These are phyloP conservation scores for Gremmenia infestans DNA, from an alignment of 2,329 filamentous ascomycete genomes.

Conservation along the genomic window DNA sequence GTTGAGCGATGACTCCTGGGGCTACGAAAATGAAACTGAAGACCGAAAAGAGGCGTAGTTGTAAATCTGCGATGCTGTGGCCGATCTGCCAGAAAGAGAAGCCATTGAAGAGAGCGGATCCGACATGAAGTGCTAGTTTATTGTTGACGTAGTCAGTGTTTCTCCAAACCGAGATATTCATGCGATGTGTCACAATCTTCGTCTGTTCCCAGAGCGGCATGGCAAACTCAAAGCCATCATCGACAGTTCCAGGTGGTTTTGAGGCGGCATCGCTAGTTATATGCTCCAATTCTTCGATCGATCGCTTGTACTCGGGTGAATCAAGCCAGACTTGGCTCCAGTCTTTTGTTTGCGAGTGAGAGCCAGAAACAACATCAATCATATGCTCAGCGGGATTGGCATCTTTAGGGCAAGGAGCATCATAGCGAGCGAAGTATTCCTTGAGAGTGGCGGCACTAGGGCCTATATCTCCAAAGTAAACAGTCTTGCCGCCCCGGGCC, in stretches of 20 bases:
- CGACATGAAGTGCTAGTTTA: constrained; percentile 47
- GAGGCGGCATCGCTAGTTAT: constrained; percentile 46
- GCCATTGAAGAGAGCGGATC: constrained; percentile 53
- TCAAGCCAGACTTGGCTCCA: constrained; percentile 65
- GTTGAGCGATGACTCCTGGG: constrained; percentile 52
- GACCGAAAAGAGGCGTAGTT: constrained; percentile 52
- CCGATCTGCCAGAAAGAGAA: constrained; percentile 59
- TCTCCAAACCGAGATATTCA: constrained; percentile 52
- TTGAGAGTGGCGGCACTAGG: constrained; percentile 51
- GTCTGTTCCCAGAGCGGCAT: constrained; percentile 45
- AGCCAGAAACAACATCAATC: constrained; percentile 41
- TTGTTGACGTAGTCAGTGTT: constrained; percentile 53
- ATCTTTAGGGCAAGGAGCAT: constrained; percentile 38
- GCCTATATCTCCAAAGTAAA: constrained; percentile 66
- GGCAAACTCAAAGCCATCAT: constrained; percentile 45
- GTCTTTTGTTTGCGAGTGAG: constrained; percentile 50
- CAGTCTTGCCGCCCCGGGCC: constrained; percentile 58
- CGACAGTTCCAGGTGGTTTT: constrained; percentile 30
- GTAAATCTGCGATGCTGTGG: constrained; percentile 44
- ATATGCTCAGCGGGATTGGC: constrained; percentile 42
- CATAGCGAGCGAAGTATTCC: constrained; percentile 54
- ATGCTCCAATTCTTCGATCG: constrained; percentile 54
- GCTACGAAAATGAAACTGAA: constrained; percentile 62
- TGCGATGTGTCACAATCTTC: constrained; percentile 24
- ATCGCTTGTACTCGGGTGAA: constrained; percentile 49